Evolutionary conservation across 2,329 filamentous ascomycete genomes (phyloP).

Genomic region (Fusarium virguliforme): DNA sequence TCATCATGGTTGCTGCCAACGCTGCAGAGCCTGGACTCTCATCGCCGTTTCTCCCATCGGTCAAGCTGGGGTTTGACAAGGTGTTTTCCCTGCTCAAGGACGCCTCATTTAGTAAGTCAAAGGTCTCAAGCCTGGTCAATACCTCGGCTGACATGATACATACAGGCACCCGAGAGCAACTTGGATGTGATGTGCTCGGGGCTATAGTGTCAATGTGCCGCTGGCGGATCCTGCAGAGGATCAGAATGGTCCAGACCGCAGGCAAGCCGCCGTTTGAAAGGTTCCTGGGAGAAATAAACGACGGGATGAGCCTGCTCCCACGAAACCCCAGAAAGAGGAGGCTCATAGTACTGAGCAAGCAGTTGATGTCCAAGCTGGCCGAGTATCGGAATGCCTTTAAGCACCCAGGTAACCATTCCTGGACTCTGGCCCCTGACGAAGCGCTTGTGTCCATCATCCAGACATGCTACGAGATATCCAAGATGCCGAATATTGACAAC

Average conservation of each 20-base stretch:
- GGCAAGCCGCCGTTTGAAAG: conserved; percentile 4
- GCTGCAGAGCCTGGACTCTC: conserved; percentile 4
- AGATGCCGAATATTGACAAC: conserved; percentile 11
- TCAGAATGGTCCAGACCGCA: conserved; percentile 10
- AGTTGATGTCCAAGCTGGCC: conserved; percentile 10
- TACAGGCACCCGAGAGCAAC: conserved; percentile 8
- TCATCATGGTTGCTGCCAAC: conserved; percentile 45
- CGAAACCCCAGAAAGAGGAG: not conserved
- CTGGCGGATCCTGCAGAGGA: conserved; percentile 27
- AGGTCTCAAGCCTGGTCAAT: not conserved
- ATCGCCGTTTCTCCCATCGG: conserved; percentile 31
- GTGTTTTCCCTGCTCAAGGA: conserved; percentile 32
- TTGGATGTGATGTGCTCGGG: conserved; percentile 11
- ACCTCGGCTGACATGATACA: not conserved
- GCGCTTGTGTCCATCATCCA: conserved; percentile 25
- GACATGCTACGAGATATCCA: conserved; percentile 19
- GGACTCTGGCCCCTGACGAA: not conserved
- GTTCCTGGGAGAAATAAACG: not conserved
- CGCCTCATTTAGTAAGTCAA: conserved; percentile 10
- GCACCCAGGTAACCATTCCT: not conserved
- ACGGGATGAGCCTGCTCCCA: conserved; percentile 7
- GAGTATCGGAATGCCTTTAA: conserved; percentile 7
- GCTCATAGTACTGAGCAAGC: conserved; percentile 6
- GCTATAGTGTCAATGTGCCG: conserved; percentile 34
- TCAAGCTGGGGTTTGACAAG: conserved; percentile 37